Evolutionary conservation across 805 yeast species (phyloP).

Genomic region (Candida morakotiae): DNA sequence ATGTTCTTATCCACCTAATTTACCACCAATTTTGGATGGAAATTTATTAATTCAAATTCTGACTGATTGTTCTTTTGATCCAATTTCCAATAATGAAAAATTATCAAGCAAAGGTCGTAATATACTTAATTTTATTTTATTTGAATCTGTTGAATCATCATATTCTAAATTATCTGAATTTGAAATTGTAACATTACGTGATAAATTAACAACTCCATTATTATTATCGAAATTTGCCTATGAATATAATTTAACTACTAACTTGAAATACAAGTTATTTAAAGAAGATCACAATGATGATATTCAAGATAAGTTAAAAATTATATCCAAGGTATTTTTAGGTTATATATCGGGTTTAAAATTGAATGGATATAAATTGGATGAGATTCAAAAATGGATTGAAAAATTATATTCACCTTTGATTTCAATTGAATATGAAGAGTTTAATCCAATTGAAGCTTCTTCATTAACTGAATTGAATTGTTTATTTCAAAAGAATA

Average conservation of each 20-base stretch:
- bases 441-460: constrained; percentile 11
- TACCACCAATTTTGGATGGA: constrained; percentile 25
- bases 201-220: constrained; percentile 17
- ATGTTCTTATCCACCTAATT: constrained; percentile 24
- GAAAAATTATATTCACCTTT: constrained; percentile 26
- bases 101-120: constrained; percentile 26
- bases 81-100: constrained; percentile 25
- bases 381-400: constrained; percentile 26
- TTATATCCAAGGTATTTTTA: constrained; percentile 27
- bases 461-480: constrained; percentile 22
- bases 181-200: constrained; percentile 24
- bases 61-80: constrained; percentile 29
- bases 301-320: constrained; percentile 20
- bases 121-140: constrained; percentile 20
- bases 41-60: constrained; percentile 22
- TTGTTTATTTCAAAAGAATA: constrained; percentile 20
- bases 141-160: constrained; percentile 27
- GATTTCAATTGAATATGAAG: constrained; percentile 13
- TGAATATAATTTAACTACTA: constrained; percentile 31
- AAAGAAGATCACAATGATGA: constrained; percentile 14
- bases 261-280: constrained; percentile 23
- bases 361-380: constrained; percentile 18
- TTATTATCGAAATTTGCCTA: constrained; percentile 34
- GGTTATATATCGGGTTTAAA: constrained; percentile 36
- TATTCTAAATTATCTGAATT: constrained; percentile 31